Base-by-base conservation (phyloP, 768 basidiomycete species). In the Mycena leptocephala region DNA sequence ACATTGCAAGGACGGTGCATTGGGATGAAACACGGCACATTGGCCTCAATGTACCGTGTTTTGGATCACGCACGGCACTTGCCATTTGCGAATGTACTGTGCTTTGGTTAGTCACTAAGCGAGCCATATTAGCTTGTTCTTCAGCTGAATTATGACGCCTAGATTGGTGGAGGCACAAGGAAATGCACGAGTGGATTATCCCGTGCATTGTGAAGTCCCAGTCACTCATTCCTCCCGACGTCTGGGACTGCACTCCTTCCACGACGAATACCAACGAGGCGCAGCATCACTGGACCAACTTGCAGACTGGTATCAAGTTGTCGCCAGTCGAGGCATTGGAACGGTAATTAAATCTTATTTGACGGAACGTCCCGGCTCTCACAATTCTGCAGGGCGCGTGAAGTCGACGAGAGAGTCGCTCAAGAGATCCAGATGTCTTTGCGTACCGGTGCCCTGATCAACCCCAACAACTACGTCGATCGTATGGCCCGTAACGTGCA, bases 171-270 rank as follows among this genome's bases (percentile, higher is more conserved):
- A 43, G 22, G 9, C 68, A 68, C 14, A 68, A 67, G 65, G n/a
- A 77, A 61, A 33, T 78, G 79, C 30, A 59, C 51, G 14, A 61
- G 20, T 18, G 74, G 79, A 9, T 80, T 75, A 78, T 51, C 20
- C 65, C 65, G 3, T 67, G 48, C 18, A 3, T 67, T 24, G 13
- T 67, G n/a, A 67, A 67, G 13, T 46, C 43, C 16, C 43, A 46
- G 14, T 46, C 43, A 20, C 43, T 6, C 13, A 46, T 46, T 46
- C 43, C 43, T 20, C 16, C 16, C 16, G 43, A 46, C 18, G 18
- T 46, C 14, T 46, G 43, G 43, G 43, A 46, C 43, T 46, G 16
- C 16, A 46, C 43, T 46, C 43, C 43, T 46, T 46, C 43, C 13
- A 46, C 43, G 43, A 46, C 43, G 16, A 46, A 46, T 18, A 46